Conservation (phyloP, 176 grass and related monocot genomes). For the Oryza glumipatula region DNA sequence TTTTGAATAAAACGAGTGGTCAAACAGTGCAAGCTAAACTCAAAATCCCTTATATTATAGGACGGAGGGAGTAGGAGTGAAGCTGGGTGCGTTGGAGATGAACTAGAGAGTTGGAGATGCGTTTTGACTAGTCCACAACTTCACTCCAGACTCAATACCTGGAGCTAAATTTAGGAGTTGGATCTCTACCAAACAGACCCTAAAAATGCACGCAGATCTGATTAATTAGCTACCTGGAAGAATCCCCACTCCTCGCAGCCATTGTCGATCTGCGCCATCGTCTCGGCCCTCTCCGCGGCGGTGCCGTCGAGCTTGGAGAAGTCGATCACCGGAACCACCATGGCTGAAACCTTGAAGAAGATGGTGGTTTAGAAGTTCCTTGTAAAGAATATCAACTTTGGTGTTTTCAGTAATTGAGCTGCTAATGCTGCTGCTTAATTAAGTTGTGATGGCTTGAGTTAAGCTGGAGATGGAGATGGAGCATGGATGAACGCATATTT, state of each 20-base stretch:
- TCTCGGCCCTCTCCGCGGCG: conserved; percentile 9
- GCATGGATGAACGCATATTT: conserved; percentile 11
- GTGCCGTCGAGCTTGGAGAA: conserved; percentile 57
- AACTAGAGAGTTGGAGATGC: too few relatives aligned
- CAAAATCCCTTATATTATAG: too few relatives aligned
- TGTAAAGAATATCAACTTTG: not conserved
- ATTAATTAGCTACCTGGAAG: conserved; percentile 43
- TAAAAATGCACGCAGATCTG: too few relatives aligned
- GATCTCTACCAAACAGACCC: too few relatives aligned
- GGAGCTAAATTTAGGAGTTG: too few relatives aligned
- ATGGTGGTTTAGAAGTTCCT: not conserved
- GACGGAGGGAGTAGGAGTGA: too few relatives aligned
- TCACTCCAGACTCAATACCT: too few relatives aligned
- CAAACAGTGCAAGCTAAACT: too few relatives aligned
- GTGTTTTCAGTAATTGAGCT: not conserved
- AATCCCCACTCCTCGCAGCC: conserved; percentile 66
- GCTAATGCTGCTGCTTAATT: not conserved
- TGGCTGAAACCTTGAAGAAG: not conserved
- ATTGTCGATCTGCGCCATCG: conserved; percentile 42
- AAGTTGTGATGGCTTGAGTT: not conserved
- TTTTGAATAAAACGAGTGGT: too few relatives aligned
- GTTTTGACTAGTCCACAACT: too few relatives aligned
- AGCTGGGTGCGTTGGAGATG: too few relatives aligned
- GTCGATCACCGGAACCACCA: conserved; percentile 64
- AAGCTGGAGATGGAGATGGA: not conserved